These are phyloP conservation scores for Chaetomium tenue DNA, from an alignment of 495 filamentous ascomycete genomes.

Conservation along the genomic window DNA sequence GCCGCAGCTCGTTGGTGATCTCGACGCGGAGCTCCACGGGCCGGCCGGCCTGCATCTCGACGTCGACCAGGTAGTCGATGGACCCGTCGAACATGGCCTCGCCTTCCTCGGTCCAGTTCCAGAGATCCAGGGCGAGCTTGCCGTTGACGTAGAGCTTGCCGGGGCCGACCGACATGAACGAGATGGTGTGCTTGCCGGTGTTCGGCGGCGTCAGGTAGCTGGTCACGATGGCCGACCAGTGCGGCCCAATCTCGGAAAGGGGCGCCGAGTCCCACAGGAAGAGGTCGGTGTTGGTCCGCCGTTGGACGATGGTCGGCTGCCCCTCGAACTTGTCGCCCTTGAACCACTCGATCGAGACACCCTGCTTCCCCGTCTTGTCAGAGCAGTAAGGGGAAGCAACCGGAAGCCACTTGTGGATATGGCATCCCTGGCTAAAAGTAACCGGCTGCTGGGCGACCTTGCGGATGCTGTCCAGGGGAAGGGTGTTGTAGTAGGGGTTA, in stretches of 20 bases:
- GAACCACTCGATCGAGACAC: constrained; percentile 63
- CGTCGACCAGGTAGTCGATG: constrained; percentile 52
- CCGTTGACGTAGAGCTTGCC: constrained; percentile 68
- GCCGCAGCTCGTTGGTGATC: constrained; percentile 62
- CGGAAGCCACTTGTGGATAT: constrained; percentile 65
- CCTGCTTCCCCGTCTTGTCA: constrained; percentile 53
- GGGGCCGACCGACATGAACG: constrained; percentile 72
- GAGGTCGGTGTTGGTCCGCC: constrained; percentile 59
- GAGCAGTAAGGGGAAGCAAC: constrained; percentile 59
- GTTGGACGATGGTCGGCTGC: constrained; percentile 52
- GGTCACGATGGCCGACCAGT: constrained; percentile 61
- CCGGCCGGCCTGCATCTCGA: constrained; percentile 51
- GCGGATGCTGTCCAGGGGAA: constrained; percentile 57
- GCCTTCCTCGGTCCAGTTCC: constrained; percentile 66
- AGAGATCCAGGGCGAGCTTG: constrained; percentile 68
- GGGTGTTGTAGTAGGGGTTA: constrained; percentile 72
- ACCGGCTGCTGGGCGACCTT: constrained; percentile 48
- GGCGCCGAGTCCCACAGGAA: constrained; percentile 69
- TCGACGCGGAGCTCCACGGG: constrained; percentile 54
- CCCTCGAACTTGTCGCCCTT: constrained; percentile 61
- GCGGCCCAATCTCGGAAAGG: constrained; percentile 53
- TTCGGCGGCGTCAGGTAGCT: constrained; percentile 52
- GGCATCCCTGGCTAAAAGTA: constrained; percentile 53
- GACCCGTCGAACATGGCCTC: constrained; percentile 62
- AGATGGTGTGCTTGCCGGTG: constrained; percentile 68